Evolutionary conservation across 2,329 filamentous ascomycete species (phyloP), one percentile per base, ranked within the genome.

Genomic region (Ophiostoma tasmaniense): DNA sequence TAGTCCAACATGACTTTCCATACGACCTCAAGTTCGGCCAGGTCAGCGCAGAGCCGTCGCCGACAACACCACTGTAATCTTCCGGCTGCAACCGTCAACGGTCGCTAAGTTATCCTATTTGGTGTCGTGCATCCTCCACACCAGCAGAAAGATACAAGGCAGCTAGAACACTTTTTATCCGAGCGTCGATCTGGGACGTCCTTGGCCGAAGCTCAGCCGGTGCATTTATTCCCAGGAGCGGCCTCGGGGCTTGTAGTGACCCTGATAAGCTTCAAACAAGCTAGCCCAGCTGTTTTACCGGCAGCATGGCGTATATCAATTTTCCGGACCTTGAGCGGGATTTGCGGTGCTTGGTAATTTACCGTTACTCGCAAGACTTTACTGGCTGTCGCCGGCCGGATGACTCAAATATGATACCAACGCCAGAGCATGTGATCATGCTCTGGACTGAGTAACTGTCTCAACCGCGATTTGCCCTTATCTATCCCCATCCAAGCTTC

Each of bases 141-240:
- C 25, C 42, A 17, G 42, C 42, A 17, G 8, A 17, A 55, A 25
- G 50, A 22, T 25, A 55, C n/a, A 28, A 13, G 13, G 22, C 11
- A 13, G 50, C 22, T 55, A 55, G 50, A n/a, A 55, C n/a, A 13
- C 7, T 55, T 52, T 55, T 13, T 13, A 55, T 55, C 50, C 3
- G 50, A 55, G n/a, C 50, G n/a, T 22, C 50, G 50, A 55, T 25
- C 50, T 22, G 50, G 22, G 50, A 55, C 50, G 22, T 22, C 50
- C 50, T 55, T 55, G 50, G n/a, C 50, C 50, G 50, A 55, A 55
- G 50, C 50, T 55, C 50, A 55, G n/a, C 50, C 50, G 50, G 50
- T 25, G 50, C 20, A 45, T 45, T 45, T 20, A 8, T 45, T 45
- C 42, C 7, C 20, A 6, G 6, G 5, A 45, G 42, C 42, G 42